These are phyloP conservation scores for Saprolegnia parasitica DNA, from an alignment of 352 stramenopile species.

Conservation along the genomic window DNA sequence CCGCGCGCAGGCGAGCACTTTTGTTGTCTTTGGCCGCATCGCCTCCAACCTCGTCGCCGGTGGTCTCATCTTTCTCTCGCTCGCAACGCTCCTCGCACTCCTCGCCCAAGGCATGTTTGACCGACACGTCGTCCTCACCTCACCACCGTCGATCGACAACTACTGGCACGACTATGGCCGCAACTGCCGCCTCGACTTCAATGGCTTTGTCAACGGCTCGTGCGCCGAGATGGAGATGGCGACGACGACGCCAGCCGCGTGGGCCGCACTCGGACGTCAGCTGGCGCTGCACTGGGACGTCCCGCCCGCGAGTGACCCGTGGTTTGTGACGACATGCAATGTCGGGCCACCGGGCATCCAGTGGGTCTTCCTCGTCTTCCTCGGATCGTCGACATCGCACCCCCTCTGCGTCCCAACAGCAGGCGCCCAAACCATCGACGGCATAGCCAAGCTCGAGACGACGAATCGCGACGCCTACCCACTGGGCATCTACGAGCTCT, in stretches of 20 bases:
- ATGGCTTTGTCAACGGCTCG: background rate
- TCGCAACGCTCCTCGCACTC: conserved; percentile 1
- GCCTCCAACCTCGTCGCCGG: conserved; percentile 15
- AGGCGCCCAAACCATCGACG: conserved; percentile 13
- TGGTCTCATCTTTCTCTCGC: background rate
- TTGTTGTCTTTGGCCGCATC: conserved; percentile 12
- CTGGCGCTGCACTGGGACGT: conserved; percentile 2
- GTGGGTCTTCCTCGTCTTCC: conserved; percentile 6
- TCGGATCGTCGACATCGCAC: conserved; percentile 3
- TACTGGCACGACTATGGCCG: background rate
- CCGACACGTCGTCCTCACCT: conserved; percentile 2
- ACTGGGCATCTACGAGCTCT: conserved; percentile 3
- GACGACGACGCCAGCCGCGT: conserved; percentile 3
- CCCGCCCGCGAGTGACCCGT: background rate
- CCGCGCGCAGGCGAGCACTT: background rate
- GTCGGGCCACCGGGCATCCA: background rate
- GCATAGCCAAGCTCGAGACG: conserved; percentile 18
- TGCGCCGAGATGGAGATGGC: conserved; percentile 10
- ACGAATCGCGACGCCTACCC: conserved; percentile 9
- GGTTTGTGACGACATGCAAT: conserved; percentile 18
- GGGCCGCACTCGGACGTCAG: background rate
- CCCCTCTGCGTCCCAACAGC: background rate
- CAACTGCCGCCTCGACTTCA: background rate
- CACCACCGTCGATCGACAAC: conserved; percentile 3
- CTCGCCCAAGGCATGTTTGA: conserved; percentile 1